A percentile compares a stretch with the other conserved stretches of the same genome.
phyloP scores from a whole-genome alignment of 441 rosid species.

The Jatropha multifida region DNA sequence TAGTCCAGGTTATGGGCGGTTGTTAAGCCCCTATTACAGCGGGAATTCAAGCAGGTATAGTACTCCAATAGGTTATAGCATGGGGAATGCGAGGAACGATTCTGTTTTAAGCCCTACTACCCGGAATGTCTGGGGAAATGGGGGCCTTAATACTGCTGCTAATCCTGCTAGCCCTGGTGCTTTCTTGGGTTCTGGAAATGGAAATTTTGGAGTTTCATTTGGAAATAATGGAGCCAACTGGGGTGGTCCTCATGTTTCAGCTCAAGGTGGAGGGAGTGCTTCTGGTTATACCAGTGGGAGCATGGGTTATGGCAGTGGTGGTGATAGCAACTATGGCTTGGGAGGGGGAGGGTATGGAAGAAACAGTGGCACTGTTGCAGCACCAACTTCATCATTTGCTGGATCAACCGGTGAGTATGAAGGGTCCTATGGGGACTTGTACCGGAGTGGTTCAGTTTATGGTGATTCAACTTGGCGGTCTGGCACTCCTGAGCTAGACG shows the following conservation, averaged over 20 bases:
- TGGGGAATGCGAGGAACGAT: slow-evolving; percentile 66
- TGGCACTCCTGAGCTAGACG: slow-evolving; percentile 61
- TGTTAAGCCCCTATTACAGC: slow-evolving; percentile 70
- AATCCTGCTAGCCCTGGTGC: slow-evolving; percentile 55
- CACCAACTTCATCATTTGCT: slow-evolving; percentile 62
- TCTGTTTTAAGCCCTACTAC: slow-evolving; percentile 76
- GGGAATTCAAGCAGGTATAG: slow-evolving; percentile 70
- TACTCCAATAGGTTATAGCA: slow-evolving; percentile 56
- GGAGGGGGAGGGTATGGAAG: slow-evolving; percentile 68
- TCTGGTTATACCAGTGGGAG: slow-evolving; percentile 46
- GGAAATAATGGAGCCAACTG: slow-evolving; percentile 57
- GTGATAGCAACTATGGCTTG: slow-evolving; percentile 57
- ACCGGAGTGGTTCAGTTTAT: slow-evolving; percentile 64
- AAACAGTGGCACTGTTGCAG: slow-evolving; percentile 50
- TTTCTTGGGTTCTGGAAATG: slow-evolving; percentile 65
- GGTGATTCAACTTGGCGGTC: slow-evolving; percentile 79
- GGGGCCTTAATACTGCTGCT: slow-evolving; percentile 54
- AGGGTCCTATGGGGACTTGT: slow-evolving; percentile 61
- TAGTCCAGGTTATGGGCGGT: slow-evolving; percentile 73
- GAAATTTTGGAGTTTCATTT: slow-evolving; percentile 56
- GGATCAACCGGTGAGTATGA: slow-evolving; percentile 65
- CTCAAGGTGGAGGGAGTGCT: slow-evolving; percentile 62
- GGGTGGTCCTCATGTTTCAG: slow-evolving; percentile 63
- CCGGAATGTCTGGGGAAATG: slow-evolving; percentile 86
- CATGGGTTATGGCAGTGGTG: slow-evolving; percentile 68